These are phyloP conservation scores for Panaeolus papilionaceus DNA, from an alignment of 768 basidiomycete genomes.

Conservation along the genomic window DNA sequence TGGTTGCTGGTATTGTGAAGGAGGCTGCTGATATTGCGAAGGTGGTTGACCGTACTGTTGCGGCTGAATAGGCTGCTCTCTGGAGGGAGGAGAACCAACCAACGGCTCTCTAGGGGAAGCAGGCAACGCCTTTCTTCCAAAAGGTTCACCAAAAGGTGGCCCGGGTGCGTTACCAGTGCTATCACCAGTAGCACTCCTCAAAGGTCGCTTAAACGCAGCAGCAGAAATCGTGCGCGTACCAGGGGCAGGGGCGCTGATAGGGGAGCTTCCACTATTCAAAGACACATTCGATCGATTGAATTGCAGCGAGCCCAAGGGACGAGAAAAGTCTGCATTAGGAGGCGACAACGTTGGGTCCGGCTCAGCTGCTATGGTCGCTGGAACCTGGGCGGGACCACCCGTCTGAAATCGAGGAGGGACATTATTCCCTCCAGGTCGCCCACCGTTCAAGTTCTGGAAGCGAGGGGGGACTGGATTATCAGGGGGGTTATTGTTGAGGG, in stretches of 20 bases:
- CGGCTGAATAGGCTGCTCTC: background rate
- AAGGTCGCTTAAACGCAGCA: conserved; percentile 71
- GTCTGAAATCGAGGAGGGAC: conserved; percentile 34
- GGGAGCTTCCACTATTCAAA: conserved; percentile 14
- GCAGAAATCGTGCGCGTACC: conserved; percentile 72
- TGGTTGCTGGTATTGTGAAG: background rate
- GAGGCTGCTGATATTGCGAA: background rate
- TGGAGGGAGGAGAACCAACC: conserved; percentile 5
- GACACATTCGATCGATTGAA: conserved; percentile 13
- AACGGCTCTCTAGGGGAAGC: conserved; percentile 38
- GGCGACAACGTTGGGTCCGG: conserved; percentile 22
- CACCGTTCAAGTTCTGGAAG: conserved; percentile 29
- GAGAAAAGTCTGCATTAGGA: conserved; percentile 17
- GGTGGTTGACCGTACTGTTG: background rate
- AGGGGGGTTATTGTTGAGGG: conserved; percentile 25
- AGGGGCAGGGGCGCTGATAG: conserved; percentile 29
- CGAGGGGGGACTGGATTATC: conserved; percentile 32
- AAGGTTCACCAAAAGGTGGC: conserved; percentile 21
- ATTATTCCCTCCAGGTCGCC: conserved; percentile 22
- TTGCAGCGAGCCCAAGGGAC: conserved; percentile 34
- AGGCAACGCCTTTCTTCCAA: conserved; percentile 55
- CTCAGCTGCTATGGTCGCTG: conserved; percentile 25
- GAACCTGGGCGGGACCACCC: conserved; percentile 32
- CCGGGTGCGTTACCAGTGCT: conserved; percentile 29
- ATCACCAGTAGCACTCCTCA: conserved; percentile 24